Evolutionary conservation across 2,329 filamentous ascomycete species (phyloP), one percentile per base, ranked within the genome.

Genomic region (Trichophyton verrucosum): DNA sequence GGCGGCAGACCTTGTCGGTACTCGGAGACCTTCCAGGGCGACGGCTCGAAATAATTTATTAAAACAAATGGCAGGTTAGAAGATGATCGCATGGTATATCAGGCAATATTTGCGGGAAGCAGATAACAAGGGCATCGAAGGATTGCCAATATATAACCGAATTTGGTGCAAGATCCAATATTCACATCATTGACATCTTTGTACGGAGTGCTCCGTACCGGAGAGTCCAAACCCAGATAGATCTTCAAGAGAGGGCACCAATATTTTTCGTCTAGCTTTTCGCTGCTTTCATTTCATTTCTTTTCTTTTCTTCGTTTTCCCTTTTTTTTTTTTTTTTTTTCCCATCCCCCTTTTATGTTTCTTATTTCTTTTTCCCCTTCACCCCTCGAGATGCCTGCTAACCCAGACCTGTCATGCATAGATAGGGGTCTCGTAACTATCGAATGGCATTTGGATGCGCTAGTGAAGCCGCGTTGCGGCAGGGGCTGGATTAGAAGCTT

Each of bases 401-500:
- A 51, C 46, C n/a, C 8, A 20, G 24, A 30, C 51, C n/a, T 36
- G 51, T 33, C 24, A 55, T 55, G 51, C 51, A 55, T 55, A 22
- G 8, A 33, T 53, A 17, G n/a, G 27, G 51, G 51, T 22, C 51
- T 55, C 27, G 51, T 55, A 55, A 55, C 27, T 38, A 36, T 33
- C 51, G 24, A 55, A 55, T 30, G 27, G 27, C 27, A 55, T 30
- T 33, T 55, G 8, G 15, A 36, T 15, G 51, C 51, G 27, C 51
- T 55, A 55, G 30, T 36, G 51, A 55, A 55, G 51, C 51, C 51
- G 51, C 51, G n/a, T 30, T 36, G 30, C 30, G 51, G 51, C 24
- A 36, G n/a, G 20, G 51, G 51, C 51, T 55, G 30, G 51, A 55
- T 51, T 24, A 51, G 51, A 55, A 55, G 51, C 51, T 55, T 55